These are phyloP conservation scores for Penicillium sp. DNA, from an alignment of 2,329 filamentous ascomycete species.

Conservation along the genomic window DNA sequence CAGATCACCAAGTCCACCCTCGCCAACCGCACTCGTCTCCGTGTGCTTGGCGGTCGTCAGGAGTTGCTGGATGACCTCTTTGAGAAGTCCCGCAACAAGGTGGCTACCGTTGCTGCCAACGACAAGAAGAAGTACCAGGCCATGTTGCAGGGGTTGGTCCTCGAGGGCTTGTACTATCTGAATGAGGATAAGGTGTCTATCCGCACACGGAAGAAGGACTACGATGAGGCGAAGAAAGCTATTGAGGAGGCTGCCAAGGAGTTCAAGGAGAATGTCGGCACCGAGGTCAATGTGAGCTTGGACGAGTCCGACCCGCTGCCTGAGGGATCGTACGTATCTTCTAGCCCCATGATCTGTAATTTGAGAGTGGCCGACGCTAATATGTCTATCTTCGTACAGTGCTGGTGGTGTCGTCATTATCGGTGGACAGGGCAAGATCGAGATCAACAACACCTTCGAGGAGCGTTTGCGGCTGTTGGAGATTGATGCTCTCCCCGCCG, in stretches of 20 bases:
- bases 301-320: conserved; percentile 78
- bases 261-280: conserved; percentile 76
- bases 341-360: not conserved
- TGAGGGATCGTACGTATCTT: conserved; percentile 72
- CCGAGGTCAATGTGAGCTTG: conserved; percentile 68
- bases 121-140: conserved; percentile 65
- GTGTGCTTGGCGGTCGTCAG: conserved; percentile 83
- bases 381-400: conserved; percentile 48
- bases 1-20: conserved; percentile 97
- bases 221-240: conserved; percentile 72
- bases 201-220: conserved; percentile 77
- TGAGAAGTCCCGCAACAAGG: conserved; percentile 72
- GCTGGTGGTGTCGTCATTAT: conserved; percentile 80
- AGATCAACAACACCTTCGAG: conserved; percentile 98
- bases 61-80: conserved; percentile 90
- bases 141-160: conserved; percentile 74
- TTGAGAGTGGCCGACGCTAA: not conserved
- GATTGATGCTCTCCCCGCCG: conserved; percentile 77
- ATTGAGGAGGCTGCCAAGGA: conserved; percentile 73
- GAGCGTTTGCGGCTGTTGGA: conserved; percentile 84
- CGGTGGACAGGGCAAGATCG: conserved; percentile 86
- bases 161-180: conserved; percentile 88
- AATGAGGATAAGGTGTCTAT: conserved; percentile 76
- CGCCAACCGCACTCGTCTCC: conserved; percentile 91
- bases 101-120: conserved; percentile 61